A percentile compares a stretch with the other conserved stretches of the same genome.
phyloP scores from a whole-genome alignment of 306 rosid species.

The Lablab purpureus region DNA sequence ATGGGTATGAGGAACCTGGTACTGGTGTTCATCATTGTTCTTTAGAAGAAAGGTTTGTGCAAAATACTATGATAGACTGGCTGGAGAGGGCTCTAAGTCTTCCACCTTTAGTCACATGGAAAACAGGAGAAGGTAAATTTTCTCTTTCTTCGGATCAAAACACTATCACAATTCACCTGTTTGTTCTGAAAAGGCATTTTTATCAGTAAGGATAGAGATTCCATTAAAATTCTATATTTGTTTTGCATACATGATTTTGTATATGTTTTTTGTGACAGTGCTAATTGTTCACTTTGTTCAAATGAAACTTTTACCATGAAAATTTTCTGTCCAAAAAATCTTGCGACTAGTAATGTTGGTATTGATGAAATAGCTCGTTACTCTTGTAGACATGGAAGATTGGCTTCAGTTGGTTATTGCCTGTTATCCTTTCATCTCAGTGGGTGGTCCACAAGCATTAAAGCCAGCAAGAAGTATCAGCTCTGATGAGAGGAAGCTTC shows the following conservation, averaged over 20 bases:
- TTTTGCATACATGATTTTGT: slow-evolving; percentile 16
- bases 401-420: slow-evolving; percentile 86
- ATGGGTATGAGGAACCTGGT: slow-evolving; percentile 54
- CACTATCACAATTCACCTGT: slow-evolving; percentile 1
- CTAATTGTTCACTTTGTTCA: slow-evolving; percentile 34
- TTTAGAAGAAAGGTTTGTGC: slow-evolving; percentile 52
- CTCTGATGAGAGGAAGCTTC: slow-evolving; percentile 65
- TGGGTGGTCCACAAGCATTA: slow-evolving; percentile 57
- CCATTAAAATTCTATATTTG: background rate
- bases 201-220: slow-evolving; percentile 1
- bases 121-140: slow-evolving; percentile 77
- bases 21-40: slow-evolving; percentile 52
- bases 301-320: slow-evolving; percentile 31
- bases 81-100: slow-evolving; percentile 68
- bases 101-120: slow-evolving; percentile 78
- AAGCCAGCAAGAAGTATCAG: slow-evolving; percentile 70
- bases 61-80: slow-evolving; percentile 70
- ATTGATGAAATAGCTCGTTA: slow-evolving; percentile 38
- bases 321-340: slow-evolving; percentile 1
- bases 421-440: slow-evolving; percentile 79
- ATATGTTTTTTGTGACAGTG: slow-evolving; percentile 16
- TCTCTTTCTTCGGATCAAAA: slow-evolving; percentile 6
- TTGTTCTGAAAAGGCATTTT: slow-evolving; percentile 11
- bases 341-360: slow-evolving; percentile 18
- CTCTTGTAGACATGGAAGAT: slow-evolving; percentile 81